Base-by-base conservation (phyloP, 2,329 filamentous ascomycete species). In the Thielaviopsis punctulata region DNA sequence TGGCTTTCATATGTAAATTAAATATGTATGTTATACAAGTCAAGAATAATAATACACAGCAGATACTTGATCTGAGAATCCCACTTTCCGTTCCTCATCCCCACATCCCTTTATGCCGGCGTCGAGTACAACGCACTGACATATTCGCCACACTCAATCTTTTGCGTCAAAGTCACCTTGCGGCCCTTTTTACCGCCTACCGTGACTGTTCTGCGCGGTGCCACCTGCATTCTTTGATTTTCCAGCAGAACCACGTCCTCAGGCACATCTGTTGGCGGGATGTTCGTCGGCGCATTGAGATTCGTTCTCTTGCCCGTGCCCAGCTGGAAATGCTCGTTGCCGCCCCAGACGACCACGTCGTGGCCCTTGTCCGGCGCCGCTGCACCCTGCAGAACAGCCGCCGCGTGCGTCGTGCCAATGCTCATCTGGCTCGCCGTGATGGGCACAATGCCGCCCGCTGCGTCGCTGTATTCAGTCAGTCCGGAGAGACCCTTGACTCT, bases 271-370 rank as follows among this genome's bases (percentile, higher is more conserved):
- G 90, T 65, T 13, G 86, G 83, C 27, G 79, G 77, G 51, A 95
- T 87, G 62, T 95, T 90, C 1, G 74, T 73, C 1, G 92, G 92
- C 12, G 75, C 73, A 50, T 78, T 77, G 9, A 84, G 62, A 62
- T 96, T 96, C 61, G 79, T 92, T 56, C 90, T 72, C 70, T 84
- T 93, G 24, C 92, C 89, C 0, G 84, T 95, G 12, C 92, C 92
- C 23, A 98, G 76, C 67, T 98, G 92, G 65, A 84, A 95, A 63
- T 82, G 78, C 68, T 96, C 89, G 61, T 96, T 98, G 51, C 87
- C 87, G 56, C 92, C 92, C 86, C 89, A 98, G 72, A 86, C 93
- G 1, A 96, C 65, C 25, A 89, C 81, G 63, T 96, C 92, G 4
- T 84, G 80, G 48, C 92, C 92, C 51, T 80, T 73, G 27, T 33